Conservation (phyloP, 2,329 filamentous ascomycete species). For the Aureobasidium leucospermi region DNA sequence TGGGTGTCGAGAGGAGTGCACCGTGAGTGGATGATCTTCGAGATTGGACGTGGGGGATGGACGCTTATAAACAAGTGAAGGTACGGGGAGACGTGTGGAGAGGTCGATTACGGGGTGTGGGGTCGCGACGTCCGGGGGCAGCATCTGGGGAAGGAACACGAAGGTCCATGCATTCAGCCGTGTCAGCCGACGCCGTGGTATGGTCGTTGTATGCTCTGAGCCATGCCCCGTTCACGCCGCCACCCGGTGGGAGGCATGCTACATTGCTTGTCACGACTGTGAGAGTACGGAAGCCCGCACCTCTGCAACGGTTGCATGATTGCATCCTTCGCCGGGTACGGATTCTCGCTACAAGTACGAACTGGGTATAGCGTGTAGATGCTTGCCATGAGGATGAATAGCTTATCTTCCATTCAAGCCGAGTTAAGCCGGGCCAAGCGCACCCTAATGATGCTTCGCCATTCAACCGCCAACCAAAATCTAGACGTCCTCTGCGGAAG, state of each 20-base stretch:
- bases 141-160: background rate
- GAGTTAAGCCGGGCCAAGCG: background rate
- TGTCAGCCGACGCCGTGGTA: background rate
- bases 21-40: background rate
- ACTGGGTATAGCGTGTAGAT: background rate
- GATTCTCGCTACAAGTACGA: background rate
- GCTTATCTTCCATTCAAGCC: background rate
- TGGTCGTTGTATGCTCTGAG: background rate
- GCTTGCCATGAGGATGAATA: background rate
- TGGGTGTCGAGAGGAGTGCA: background rate
- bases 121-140: conserved; percentile 3
- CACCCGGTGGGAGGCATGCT: conserved; percentile 4
- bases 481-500: background rate
- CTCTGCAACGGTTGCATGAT: too few species aligned
- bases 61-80: background rate
- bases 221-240: background rate
- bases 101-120: background rate
- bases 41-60: background rate
- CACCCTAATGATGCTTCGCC: background rate
- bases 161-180: conserved; percentile 3
- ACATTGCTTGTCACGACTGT: background rate
- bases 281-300: background rate
- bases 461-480: background rate
- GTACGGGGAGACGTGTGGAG: background rate
- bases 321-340: background rate